Evolutionary conservation across 2,329 filamentous ascomycete species (phyloP).

Genomic region (Magnaporthiopsis rhizophila): DNA sequence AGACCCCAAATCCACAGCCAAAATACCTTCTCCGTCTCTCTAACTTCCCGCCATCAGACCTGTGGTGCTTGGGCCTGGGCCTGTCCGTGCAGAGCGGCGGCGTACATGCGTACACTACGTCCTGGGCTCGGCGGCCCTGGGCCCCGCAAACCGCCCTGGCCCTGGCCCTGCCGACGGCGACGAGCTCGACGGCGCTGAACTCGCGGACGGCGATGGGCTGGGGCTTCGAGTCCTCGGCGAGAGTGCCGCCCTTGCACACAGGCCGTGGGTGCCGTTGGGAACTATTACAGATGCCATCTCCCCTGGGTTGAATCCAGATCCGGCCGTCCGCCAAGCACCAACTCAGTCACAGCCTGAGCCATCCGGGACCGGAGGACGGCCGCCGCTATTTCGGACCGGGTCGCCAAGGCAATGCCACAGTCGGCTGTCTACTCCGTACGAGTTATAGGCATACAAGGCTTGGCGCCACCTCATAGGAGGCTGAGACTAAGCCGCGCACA

Average conservation of each 20-base stretch:
- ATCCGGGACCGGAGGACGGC: not conserved
- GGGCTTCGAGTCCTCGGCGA: slow-evolving; percentile 7
- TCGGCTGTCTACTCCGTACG: not conserved
- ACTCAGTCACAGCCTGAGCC: not conserved
- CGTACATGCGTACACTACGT: no score
- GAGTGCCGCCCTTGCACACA: not conserved
- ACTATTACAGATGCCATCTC: not conserved
- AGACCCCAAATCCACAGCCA: not conserved
- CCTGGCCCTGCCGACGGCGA: slow-evolving; percentile 5
- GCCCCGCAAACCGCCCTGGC: slow-evolving; percentile 4
- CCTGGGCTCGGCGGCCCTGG: slow-evolving; percentile 1
- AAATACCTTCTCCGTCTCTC: no score
- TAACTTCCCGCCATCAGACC: not conserved
- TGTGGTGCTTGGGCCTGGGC: no score
- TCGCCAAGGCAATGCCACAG: not conserved
- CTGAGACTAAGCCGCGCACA: not conserved
- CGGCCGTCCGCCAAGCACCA: not conserved
- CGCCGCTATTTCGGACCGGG: not conserved
- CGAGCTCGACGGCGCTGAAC: slow-evolving; percentile 10
- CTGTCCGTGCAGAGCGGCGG: not conserved
- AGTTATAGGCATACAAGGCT: no score
- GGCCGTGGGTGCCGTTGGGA: not conserved
- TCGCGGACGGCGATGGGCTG: slow-evolving; percentile 5
- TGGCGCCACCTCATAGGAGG: no score
- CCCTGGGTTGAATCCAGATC: not conserved